phyloP scores from a whole-genome alignment of 1,284 basidiomycete genomes.

The Cerrena zonata region DNA sequence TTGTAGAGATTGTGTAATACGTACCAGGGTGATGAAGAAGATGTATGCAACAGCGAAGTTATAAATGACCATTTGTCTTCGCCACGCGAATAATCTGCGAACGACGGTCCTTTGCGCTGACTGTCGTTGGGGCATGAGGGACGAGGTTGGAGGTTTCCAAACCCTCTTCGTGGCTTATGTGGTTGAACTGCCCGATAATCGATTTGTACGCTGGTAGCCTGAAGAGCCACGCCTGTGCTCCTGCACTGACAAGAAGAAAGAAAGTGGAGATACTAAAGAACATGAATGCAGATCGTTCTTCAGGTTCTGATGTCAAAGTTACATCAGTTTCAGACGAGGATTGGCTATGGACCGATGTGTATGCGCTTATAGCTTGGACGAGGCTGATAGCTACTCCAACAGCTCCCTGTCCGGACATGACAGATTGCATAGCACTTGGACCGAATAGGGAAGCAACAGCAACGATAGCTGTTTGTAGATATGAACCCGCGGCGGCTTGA shows the following conservation, averaged over 20 bases:
- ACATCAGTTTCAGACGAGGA: conserved; percentile 26
- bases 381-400: conserved; percentile 68
- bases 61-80: conserved; percentile 59
- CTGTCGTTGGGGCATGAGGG: background rate
- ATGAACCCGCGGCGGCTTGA: conserved; percentile 57
- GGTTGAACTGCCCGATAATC: conserved; percentile 41
- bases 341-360: conserved; percentile 40
- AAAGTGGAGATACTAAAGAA: conserved; percentile 69
- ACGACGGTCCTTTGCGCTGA: conserved; percentile 15
- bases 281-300: conserved; percentile 58
- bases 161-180: background rate
- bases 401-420: conserved; percentile 73
- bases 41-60: conserved; percentile 73
- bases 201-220: conserved; percentile 52
- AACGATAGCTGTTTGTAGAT: conserved; percentile 63
- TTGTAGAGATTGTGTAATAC: conserved; percentile 22
- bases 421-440: conserved; percentile 56
- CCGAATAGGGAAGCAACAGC: conserved; percentile 73
- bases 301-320: conserved; percentile 25
- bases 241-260: conserved; percentile 51
- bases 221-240: conserved; percentile 52
- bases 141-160: background rate
- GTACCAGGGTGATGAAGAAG: conserved; percentile 75
- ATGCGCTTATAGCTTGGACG: conserved; percentile 64
- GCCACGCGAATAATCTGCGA: conserved; percentile 45